Percentiles rank a stretch among this genome's conserved stretches.
phyloP scores from a whole-genome alignment of 2,329 filamentous ascomycete genomes.

The Colletotrichum caudatum region DNA sequence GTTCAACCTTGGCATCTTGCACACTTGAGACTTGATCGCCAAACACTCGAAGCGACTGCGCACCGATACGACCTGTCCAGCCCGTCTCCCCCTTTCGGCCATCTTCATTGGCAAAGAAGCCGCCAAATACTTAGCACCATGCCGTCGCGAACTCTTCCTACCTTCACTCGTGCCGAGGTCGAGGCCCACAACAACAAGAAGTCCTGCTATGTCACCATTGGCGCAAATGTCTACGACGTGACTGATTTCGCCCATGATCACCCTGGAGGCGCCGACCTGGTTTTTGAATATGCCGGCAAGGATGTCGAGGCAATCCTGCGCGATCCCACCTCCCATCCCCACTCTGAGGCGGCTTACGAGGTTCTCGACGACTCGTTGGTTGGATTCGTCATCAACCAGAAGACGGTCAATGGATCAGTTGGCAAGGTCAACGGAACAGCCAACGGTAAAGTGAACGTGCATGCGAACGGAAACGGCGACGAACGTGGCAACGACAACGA shows the following conservation, averaged over 20 bases:
- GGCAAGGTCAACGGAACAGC: conserved; percentile 50
- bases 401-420: conserved; percentile 55
- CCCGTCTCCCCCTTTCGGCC: conserved; percentile 36
- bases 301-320: conserved; percentile 86
- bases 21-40: conserved; percentile 23
- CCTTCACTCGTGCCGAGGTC: conserved; percentile 84
- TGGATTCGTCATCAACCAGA: conserved; percentile 78
- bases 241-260: conserved; percentile 92
- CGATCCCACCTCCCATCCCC: conserved; percentile 84
- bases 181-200: conserved; percentile 81
- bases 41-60: conserved; percentile 18
- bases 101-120: conserved; percentile 37
- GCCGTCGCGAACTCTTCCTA: conserved; percentile 85
- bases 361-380: conserved; percentile 89
- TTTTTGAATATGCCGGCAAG: conserved; percentile 90
- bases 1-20: conserved; percentile 13
- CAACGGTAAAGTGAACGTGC: conserved; percentile 54
- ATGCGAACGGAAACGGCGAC: conserved; percentile 47
- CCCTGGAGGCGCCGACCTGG: conserved; percentile 88
- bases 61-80: background rate
- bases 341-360: conserved; percentile 95
- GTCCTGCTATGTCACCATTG: conserved; percentile 94
- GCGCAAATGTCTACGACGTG: conserved; percentile 92
- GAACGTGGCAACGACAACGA: conserved; percentile 49
- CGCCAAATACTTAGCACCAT: conserved; percentile 58